phyloP scores from a whole-genome alignment of 192 early-diverging fungal genomes.

The Haplosporangium gracile region DNA sequence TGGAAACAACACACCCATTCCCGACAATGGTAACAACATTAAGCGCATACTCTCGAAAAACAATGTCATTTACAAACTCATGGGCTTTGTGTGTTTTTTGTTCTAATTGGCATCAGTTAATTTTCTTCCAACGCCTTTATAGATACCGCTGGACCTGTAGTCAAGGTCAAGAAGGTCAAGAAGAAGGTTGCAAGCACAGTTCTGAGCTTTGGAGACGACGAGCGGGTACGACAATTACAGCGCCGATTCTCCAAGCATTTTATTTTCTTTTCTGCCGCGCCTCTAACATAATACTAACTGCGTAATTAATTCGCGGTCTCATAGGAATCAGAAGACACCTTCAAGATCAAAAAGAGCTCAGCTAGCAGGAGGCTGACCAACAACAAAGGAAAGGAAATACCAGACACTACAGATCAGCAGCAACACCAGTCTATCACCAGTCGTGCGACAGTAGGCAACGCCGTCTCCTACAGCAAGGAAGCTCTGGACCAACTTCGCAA shows the following conservation, averaged over 20 bases:
- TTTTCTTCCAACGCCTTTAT: not conserved
- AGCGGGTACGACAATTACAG: slow-evolving; percentile 17
- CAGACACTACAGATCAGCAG: not conserved
- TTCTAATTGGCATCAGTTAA: not conserved
- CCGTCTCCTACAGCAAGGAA: slow-evolving; percentile 54
- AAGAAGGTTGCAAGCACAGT: slow-evolving; percentile 29
- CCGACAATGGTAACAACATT: not conserved
- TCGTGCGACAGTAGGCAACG: slow-evolving; percentile 37
- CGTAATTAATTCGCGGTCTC: not conserved
- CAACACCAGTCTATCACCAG: slow-evolving; percentile 22
- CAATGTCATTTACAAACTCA: not conserved
- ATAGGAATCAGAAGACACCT: slow-evolving; percentile 53
- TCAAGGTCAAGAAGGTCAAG: slow-evolving; percentile 43
- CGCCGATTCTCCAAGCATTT: not conserved
- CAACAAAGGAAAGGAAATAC: slow-evolving; percentile 37
- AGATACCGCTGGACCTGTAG: not conserved
- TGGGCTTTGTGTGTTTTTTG: not conserved
- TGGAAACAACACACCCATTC: not conserved
- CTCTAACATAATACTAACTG: not conserved
- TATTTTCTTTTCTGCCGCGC: not conserved
- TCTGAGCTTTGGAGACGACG: slow-evolving; percentile 51
- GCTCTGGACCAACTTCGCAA: slow-evolving; percentile 50
- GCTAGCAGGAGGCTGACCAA: slow-evolving; percentile 49
- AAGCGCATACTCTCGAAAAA: not conserved
- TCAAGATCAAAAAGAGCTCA: slow-evolving; percentile 63